Evolutionary conservation across 805 yeast genomes (phyloP), one percentile per base, ranked within the genome.

Genomic region (Nakazawaea anatomiae): DNA sequence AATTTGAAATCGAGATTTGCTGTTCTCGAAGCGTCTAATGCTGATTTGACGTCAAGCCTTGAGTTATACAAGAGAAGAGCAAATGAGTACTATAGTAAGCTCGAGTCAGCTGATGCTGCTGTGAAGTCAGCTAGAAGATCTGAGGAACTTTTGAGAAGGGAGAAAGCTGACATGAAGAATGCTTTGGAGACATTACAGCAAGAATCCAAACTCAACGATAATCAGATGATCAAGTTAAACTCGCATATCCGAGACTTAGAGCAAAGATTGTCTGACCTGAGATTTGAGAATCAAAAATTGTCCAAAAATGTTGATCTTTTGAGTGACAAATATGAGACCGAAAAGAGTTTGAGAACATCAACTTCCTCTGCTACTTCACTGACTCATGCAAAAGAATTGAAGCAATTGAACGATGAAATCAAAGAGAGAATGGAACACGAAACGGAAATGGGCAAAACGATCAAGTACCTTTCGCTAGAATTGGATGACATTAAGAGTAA

Each of bases 91-190:
- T 80, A 76, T 57, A 73, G 74, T 52, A 87, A 87, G 59, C 71
- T 90, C 29, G 95, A 89, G 59, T 76, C 79, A 46, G 91, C 94
- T 2, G 96, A 91, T 61, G 74, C 83, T 46, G 86, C 88, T 5
- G 79, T 86, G 1, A 72, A 76, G 48, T 75, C 81, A 43, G 80
- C 89, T 7, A 74, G 79, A 56, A 71, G 87, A 57, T 80, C 83
- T 10, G 91, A 85, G 60, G 74, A 74, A 49, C 59, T 70, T 38
- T 72, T 84, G 4, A 68, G 65, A 45, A 69, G 70, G 44, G 89
- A 88, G 54, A 66, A 80, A 48, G 61, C 65, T 18, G 87, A 85
- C 57, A 66, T 78, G 36, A 68, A 75, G 52, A 71, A 67, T 32
- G 62, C 76, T 8, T 61, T 86, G 35, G 67, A 70, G 4, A 71